Percentiles rank a stretch among this genome's conserved stretches.
Conservation (phyloP, 805 yeast species). For the Lachancea mirantina region DNA sequence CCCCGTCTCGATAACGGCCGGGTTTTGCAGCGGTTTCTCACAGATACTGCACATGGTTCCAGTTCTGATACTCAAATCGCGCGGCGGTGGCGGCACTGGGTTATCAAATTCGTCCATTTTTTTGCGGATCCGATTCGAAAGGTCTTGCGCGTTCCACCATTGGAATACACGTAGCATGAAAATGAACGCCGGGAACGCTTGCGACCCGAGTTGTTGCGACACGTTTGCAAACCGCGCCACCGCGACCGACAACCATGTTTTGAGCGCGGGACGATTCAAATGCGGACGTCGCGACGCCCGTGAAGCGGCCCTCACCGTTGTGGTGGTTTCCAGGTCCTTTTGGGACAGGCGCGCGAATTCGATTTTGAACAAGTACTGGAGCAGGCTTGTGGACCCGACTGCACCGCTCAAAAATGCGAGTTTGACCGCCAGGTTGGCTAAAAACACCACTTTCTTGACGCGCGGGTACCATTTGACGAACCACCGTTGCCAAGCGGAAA, state of each 20-base stretch:
- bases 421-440: slow-evolving; percentile 49
- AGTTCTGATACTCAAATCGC: slow-evolving; percentile 4
- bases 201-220: slow-evolving; percentile 3
- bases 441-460: slow-evolving; percentile 39
- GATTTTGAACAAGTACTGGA: slow-evolving; percentile 55
- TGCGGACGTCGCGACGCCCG: no score
- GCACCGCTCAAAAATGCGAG: slow-evolving; percentile 61
- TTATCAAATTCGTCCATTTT: slow-evolving; percentile 40
- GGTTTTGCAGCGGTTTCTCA: slow-evolving; percentile 54
- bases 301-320: background rate
- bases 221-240: background rate
- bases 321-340: slow-evolving; percentile 12
- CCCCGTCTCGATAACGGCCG: slow-evolving; percentile 88
- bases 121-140: slow-evolving; percentile 51
- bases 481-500: slow-evolving; percentile 10
- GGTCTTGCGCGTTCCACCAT: slow-evolving; percentile 85
- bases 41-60: slow-evolving; percentile 63
- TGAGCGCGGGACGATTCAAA: no score
- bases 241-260: background rate
- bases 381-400: slow-evolving; percentile 52
- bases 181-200: slow-evolving; percentile 68
- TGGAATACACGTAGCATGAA: slow-evolving; percentile 78
- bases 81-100: slow-evolving; percentile 41
- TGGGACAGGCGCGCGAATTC: slow-evolving; percentile 44
- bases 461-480: slow-evolving; percentile 60